Conservation (phyloP, 306 rosid species). For the Lablab purpureus region DNA sequence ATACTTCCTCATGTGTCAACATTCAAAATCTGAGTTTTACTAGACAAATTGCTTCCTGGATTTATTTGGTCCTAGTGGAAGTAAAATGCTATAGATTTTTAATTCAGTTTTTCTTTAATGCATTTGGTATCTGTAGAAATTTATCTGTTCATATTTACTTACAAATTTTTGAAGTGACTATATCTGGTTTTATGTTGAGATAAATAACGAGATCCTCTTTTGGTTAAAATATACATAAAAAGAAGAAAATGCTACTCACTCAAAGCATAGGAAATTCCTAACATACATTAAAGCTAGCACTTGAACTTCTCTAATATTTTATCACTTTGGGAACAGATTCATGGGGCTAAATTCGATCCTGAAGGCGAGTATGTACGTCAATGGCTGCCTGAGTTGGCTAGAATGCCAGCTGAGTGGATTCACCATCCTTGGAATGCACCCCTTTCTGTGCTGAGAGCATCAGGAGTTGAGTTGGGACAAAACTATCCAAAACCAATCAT, state of each 20-base stretch:
- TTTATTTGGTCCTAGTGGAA: background rate
- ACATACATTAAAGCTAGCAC: background rate
- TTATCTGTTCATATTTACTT: background rate
- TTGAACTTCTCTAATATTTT: background rate
- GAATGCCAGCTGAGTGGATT: conserved; percentile 62
- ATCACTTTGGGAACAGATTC: conserved; percentile 54
- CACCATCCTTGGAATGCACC: conserved; percentile 27
- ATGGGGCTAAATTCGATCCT: conserved; percentile 76
- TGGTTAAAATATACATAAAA: background rate
- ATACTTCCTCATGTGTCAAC: background rate
- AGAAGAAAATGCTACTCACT: background rate
- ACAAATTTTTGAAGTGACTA: background rate
- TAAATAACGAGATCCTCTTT: background rate
- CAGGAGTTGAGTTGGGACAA: conserved; percentile 26
- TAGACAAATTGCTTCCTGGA: background rate
- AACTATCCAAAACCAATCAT: conserved; percentile 30
- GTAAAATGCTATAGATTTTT: background rate
- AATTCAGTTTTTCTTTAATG: background rate
- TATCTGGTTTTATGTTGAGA: background rate
- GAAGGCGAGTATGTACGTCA: conserved; percentile 77
- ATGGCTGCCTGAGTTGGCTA: conserved; percentile 79
- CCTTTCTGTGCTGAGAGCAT: conserved; percentile 7
- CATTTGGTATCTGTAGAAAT: background rate
- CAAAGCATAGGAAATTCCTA: no score
- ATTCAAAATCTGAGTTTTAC: background rate